Evolutionary conservation across 345 rosid species (phyloP), one percentile per base, ranked within the genome.

Genomic region (Aegle marmelos): DNA sequence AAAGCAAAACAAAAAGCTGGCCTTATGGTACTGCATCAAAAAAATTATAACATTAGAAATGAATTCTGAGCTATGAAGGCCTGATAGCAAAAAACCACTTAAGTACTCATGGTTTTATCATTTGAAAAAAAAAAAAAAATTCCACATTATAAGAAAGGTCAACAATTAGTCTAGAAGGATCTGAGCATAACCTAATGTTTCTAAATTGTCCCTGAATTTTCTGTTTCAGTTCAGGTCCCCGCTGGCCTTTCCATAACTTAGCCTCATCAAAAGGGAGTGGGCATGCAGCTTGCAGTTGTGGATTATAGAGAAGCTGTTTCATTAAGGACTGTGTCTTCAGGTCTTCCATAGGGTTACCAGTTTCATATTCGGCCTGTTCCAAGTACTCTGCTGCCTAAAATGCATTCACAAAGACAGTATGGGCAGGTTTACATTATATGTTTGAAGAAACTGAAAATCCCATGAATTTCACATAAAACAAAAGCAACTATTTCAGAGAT

Each of bases 251-350:
- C 98, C 98, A 96, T 72, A 96, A 84, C 85, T 94, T 91, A 64
- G 98, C 99, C 85, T 96, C 99, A 77, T 96, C 98, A 82, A 90
- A 96, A 63, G 99, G 98, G 59, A 92, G 83, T 10, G 99, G 98
- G 78, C 98, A 94, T 57, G 99, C 99, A 70, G 97, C 90, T 85
- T 87, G 95, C 48, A 93, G 87, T 79, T 91, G 86, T 62, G 93
- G 86, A 74, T 94, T 85, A 82, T 89, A 81, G 7, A 94, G 88
- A 30, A 96, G 83, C 82, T 96, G 98, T 68, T 81, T 91, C 88
- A 95, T 86, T 72, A 94, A 84, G 70, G 95, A 94, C 57, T 90
- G 92, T 39, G 98, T 86, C 88, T 87, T 90, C 70, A 94, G 85
- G 82, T 96, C 99, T 79, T 96, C 98, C 1, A 65, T 88, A 59